phyloP scores from a whole-genome alignment of 306 rosid genomes.

The Ormosia emarginata region DNA sequence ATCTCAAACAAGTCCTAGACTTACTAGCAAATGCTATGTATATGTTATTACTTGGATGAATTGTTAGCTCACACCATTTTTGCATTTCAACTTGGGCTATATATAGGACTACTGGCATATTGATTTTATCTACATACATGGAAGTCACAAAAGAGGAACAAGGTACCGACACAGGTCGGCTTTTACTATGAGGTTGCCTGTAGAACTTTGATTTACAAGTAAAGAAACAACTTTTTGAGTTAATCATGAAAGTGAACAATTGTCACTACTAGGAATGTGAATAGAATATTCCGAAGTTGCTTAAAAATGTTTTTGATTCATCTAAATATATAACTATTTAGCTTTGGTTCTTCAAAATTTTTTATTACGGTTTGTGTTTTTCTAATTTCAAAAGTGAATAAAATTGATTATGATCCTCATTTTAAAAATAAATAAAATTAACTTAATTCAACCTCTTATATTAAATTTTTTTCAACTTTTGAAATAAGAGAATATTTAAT shows the following conservation, averaged over 20 bases:
- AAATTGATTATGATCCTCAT: too few species aligned
- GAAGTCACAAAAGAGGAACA: not conserved
- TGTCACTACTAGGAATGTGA: not conserved
- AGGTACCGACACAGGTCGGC: conserved; percentile 31
- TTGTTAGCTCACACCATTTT: not conserved
- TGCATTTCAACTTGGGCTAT: not conserved
- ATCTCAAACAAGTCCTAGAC: not conserved
- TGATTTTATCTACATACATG: conserved; percentile 9
- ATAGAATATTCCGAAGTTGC: not conserved
- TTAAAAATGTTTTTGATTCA: too few species aligned
- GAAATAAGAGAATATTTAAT: too few species aligned
- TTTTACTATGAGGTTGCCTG: not conserved
- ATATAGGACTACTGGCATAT: not conserved
- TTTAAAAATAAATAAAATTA: too few species aligned
- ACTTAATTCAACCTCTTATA: too few species aligned
- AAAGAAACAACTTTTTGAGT: not conserved
- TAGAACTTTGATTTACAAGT: not conserved
- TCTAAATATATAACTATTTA: too few species aligned
- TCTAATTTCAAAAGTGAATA: too few species aligned
- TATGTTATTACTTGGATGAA: conserved; percentile 19
- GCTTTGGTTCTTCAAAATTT: too few species aligned
- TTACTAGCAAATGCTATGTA: not conserved
- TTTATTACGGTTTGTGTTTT: too few species aligned
- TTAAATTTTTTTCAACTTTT: too few species aligned
- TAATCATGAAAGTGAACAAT: not conserved